Evolutionary conservation across 2,329 filamentous ascomycete genomes (phyloP).

Genomic region (Volutella citrinella): DNA sequence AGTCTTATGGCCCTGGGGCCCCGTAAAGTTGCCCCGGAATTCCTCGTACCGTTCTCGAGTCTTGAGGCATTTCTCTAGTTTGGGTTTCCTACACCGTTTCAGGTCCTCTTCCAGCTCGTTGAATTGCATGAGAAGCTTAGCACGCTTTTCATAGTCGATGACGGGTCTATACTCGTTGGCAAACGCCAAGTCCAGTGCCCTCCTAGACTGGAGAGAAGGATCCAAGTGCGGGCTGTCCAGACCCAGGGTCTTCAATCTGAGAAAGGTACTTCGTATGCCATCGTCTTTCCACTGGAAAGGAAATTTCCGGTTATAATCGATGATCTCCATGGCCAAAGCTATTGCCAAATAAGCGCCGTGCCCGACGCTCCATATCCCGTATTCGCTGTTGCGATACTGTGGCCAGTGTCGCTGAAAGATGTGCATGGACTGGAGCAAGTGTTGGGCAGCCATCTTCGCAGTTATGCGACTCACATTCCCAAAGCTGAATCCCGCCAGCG

Average conservation of each 20-base stretch:
- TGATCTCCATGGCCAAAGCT: not conserved
- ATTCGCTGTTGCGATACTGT: not conserved
- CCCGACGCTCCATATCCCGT: constrained; percentile 9
- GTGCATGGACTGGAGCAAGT: constrained; percentile 4
- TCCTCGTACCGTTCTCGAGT: too few relatives aligned
- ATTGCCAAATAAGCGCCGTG: constrained; percentile 4
- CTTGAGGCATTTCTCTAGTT: too few relatives aligned
- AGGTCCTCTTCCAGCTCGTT: not conserved
- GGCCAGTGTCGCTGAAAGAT: constrained; percentile 6
- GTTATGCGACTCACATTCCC: constrained; percentile 1
- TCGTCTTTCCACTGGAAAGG: not conserved
- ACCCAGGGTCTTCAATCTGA: not conserved
- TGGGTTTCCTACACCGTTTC: too few relatives aligned
- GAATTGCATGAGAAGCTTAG: too few relatives aligned
- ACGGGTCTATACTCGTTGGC: constrained; percentile 1
- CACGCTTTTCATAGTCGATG: not conserved
- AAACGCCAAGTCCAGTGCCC: constrained; percentile 2
- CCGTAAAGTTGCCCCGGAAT: too few relatives aligned
- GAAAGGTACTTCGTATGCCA: too few relatives aligned
- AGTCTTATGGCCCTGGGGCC: too few relatives aligned
- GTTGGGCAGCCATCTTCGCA: not conserved
- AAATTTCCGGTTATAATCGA: not conserved
- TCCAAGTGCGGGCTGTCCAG: constrained; percentile 11
- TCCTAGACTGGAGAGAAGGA: constrained; percentile 5
- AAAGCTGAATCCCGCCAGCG: constrained; percentile 5